Conservation (phyloP, 306 rosid genomes). For the Vicia faba region DNA sequence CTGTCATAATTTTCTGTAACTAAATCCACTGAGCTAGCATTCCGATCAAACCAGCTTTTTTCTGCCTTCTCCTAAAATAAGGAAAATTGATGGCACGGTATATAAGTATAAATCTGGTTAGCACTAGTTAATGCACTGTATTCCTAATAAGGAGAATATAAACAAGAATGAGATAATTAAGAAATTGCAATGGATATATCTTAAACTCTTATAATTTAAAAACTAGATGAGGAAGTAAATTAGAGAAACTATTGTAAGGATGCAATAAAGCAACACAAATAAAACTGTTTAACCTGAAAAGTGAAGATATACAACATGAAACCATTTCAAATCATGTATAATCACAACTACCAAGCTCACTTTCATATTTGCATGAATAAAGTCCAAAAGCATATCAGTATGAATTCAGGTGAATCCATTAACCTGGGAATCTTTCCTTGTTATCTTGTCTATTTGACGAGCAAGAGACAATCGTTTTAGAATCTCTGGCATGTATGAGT, state of each 20-base stretch:
- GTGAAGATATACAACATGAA: not conserved
- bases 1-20: slow-evolving; percentile 64
- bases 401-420: slow-evolving; percentile 36
- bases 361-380: slow-evolving; percentile 19
- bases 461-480: slow-evolving; percentile 82
- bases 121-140: no score
- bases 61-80: slow-evolving; percentile 67
- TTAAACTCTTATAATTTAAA: not conserved
- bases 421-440: slow-evolving; percentile 84
- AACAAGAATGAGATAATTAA: slow-evolving; percentile 1
- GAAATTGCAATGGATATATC: slow-evolving; percentile 5
- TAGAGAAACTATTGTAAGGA: slow-evolving; percentile 1
- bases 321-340: slow-evolving; percentile 27
- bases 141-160: not conserved
- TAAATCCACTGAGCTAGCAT: slow-evolving; percentile 75
- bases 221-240: no score
- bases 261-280: slow-evolving; percentile 14
- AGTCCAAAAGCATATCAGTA: slow-evolving; percentile 23
- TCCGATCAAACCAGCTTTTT: slow-evolving; percentile 84
- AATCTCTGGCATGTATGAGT: slow-evolving; percentile 87
- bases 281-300: slow-evolving; percentile 10
- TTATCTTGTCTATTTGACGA: slow-evolving; percentile 86
- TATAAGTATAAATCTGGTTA: no score
- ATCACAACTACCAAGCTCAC: slow-evolving; percentile 2
- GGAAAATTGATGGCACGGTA: no score